phyloP scores from a whole-genome alignment of 2,329 filamentous ascomycete genomes.

The Atkinsonella texensis region DNA sequence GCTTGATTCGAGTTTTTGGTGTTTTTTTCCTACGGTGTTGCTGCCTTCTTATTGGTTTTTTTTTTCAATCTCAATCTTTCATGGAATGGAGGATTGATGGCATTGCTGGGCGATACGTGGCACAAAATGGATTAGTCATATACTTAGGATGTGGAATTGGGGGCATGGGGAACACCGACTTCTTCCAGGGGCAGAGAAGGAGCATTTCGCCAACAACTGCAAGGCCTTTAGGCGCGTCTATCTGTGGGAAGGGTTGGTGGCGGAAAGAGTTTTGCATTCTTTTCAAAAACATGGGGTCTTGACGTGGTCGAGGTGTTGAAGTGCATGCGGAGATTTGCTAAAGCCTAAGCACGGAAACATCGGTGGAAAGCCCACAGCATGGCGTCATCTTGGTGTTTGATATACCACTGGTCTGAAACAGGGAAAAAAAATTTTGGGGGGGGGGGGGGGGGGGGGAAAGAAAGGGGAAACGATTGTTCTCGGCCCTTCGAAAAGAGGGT shows the following conservation, averaged over 20 bases:
- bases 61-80: constrained; percentile 5
- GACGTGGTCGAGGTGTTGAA: constrained; percentile 8
- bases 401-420: neutral
- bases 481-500: too few species aligned
- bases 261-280: constrained; percentile 7
- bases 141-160: constrained; percentile 11
- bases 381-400: constrained; percentile 4
- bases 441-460: too few species aligned
- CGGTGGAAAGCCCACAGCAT: constrained; percentile 2
- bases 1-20: constrained; percentile 1
- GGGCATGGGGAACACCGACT: constrained; percentile 6
- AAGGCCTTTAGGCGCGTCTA: constrained; percentile 9
- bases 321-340: constrained; percentile 4
- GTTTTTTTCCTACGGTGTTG: constrained; percentile 6
- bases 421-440: neutral
- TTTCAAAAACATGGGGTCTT: constrained; percentile 9
- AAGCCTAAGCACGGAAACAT: neutral
- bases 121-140: constrained; percentile 11
- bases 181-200: constrained; percentile 6
- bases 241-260: neutral
- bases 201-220: constrained; percentile 10
- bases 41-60: constrained; percentile 6
- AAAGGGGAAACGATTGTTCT: too few species aligned
- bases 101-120: constrained; percentile 13
- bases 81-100: constrained; percentile 6